phyloP scores from a whole-genome alignment of 371 early-diverging fungal species.

The Mucor plumbeus region DNA sequence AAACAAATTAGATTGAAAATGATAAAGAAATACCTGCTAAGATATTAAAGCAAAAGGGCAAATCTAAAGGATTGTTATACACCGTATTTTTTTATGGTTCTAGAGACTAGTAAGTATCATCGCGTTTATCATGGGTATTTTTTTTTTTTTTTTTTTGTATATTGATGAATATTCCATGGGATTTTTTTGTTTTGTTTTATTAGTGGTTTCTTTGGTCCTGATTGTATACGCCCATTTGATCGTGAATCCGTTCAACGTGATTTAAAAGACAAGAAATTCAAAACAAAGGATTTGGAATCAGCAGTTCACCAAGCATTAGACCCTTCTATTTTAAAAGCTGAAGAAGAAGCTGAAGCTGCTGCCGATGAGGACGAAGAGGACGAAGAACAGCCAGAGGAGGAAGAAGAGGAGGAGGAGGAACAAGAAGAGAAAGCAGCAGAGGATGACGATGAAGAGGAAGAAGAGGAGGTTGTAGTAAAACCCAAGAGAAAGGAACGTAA shows the following conservation, averaged over 20 bases:
- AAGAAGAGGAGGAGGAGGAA: conserved; percentile 9
- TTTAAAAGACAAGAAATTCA: conserved; percentile 57
- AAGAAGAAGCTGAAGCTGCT: conserved; percentile 28
- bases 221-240: conserved; percentile 52
- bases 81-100: conserved; percentile 69
- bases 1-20: conserved; percentile 49
- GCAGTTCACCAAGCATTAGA: conserved; percentile 48
- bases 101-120: conserved; percentile 64
- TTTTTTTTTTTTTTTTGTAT: no score
- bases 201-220: conserved; percentile 59
- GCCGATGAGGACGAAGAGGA: conserved; percentile 27
- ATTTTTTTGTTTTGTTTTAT: not conserved
- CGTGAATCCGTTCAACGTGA: conserved; percentile 48
- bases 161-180: not conserved
- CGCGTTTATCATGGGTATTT: not conserved
- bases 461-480: conserved; percentile 21
- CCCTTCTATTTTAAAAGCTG: conserved; percentile 35
- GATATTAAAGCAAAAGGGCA: conserved; percentile 58
- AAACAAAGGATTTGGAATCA: conserved; percentile 51
- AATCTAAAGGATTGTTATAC: conserved; percentile 52
- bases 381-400: conserved; percentile 27
- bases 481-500: conserved; percentile 25
- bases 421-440: not conserved
- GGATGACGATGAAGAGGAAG: conserved; percentile 1
- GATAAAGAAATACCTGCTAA: conserved; percentile 54